Percentiles rank a stretch among this genome's conserved stretches.
Evolutionary conservation across 2,329 filamentous ascomycete genomes (phyloP).

Genomic region (Fusarium bulbicola): DNA sequence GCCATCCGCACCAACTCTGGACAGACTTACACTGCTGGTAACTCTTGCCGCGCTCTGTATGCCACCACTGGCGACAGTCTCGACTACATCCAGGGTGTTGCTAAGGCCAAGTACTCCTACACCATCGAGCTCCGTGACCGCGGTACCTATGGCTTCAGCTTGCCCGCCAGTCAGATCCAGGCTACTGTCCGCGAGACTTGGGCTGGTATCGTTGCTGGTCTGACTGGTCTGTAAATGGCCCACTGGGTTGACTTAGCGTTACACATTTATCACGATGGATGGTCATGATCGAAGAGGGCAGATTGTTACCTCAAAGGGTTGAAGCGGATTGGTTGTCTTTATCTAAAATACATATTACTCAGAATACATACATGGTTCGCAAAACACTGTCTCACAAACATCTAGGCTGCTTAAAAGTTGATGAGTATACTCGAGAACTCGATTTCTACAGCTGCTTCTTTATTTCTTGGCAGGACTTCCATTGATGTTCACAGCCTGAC

Average conservation of each 20-base stretch:
- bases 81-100: slow-evolving; percentile 56
- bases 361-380: not conserved
- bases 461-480: not conserved
- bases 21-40: slow-evolving; percentile 48
- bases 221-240: not conserved
- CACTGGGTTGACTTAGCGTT: fast-evolving
- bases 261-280: not conserved
- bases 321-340: not conserved
- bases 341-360: not conserved
- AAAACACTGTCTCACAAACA: too few relatives aligned
- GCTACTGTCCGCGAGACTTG: slow-evolving; percentile 25
- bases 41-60: slow-evolving; percentile 70
- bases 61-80: slow-evolving; percentile 58
- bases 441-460: fast-evolving
- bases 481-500: not conserved
- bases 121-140: slow-evolving; percentile 51
- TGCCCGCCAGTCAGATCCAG: slow-evolving; percentile 54
- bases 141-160: slow-evolving; percentile 53
- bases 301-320: not conserved
- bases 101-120: slow-evolving; percentile 53
- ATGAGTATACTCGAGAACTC: too few relatives aligned
- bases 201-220: slow-evolving; percentile 23
- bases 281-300: not conserved
- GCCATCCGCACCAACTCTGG: slow-evolving; percentile 19
- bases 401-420: too few relatives aligned